Evolutionary conservation across 495 filamentous ascomycete species (phyloP).

Genomic region (Corynascus novoguineensis): DNA sequence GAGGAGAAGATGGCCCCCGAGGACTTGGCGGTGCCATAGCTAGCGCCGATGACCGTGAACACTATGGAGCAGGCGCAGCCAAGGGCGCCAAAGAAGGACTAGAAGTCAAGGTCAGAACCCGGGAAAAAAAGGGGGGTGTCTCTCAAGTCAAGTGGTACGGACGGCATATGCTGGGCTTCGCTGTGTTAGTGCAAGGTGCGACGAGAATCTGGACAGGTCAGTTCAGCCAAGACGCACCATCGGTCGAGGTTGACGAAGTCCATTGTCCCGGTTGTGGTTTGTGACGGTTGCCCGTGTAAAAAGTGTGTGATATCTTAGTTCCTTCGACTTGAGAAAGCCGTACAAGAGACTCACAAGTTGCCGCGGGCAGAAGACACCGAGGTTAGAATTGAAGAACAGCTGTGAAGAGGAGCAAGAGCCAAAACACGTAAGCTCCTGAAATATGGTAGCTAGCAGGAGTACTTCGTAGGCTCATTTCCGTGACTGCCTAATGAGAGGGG

Average conservation of each 20-base stretch:
- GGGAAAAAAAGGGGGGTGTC: neutral
- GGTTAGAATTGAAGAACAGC: no score
- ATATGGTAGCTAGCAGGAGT: no score
- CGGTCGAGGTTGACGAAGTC: slow-evolving; percentile 24
- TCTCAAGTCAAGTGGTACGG: slow-evolving; percentile 1
- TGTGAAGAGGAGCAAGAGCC: no score
- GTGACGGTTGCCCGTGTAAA: neutral
- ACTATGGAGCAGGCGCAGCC: slow-evolving; percentile 61
- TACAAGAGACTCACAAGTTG: no score
- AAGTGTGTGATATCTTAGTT: no score
- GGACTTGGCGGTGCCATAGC: slow-evolving; percentile 83
- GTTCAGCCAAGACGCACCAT: slow-evolving; percentile 16
- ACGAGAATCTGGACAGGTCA: neutral
- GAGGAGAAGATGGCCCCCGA: slow-evolving; percentile 75
- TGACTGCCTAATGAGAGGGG: no score
- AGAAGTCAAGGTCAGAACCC: neutral
- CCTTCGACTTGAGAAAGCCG: no score
- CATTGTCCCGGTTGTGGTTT: neutral
- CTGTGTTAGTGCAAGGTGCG: neutral
- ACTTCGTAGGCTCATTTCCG: no score
- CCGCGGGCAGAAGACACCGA: no score
- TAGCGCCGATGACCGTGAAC: slow-evolving; percentile 67
- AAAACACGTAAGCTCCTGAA: no score
- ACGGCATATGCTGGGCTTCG: slow-evolving; percentile 42
- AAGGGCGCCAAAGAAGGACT: slow-evolving; percentile 48